Evolutionary conservation across 352 stramenopile genomes (phyloP).

Genomic region (Globisporangium megalacanthum): DNA sequence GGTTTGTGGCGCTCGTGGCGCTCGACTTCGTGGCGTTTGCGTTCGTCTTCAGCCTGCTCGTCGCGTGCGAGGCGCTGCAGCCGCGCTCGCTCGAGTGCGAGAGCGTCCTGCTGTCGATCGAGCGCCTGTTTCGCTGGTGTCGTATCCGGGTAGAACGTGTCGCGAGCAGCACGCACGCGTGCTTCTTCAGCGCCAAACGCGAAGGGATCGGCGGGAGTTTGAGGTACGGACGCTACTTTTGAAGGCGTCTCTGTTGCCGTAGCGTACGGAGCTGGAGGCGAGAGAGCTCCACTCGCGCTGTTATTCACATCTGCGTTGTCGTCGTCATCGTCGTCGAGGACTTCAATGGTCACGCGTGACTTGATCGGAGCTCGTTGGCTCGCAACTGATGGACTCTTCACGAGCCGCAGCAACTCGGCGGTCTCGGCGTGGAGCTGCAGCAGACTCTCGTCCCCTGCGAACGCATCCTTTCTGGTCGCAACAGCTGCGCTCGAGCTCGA

Average conservation of each 20-base stretch:
- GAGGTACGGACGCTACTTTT: not conserved
- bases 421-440: constrained; percentile 63
- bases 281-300: not conserved
- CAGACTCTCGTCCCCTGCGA: constrained; percentile 41
- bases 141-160: constrained; percentile 59
- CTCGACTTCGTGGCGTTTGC: constrained; percentile 15
- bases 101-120: constrained; percentile 29
- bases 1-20: constrained; percentile 15
- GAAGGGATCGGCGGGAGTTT: constrained; percentile 24
- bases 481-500: not conserved
- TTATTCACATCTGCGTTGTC: constrained; percentile 20
- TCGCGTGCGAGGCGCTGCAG: constrained; percentile 23
- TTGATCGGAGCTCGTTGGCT: constrained; percentile 18
- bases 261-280: not conserved
- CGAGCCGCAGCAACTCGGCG: constrained; percentile 39
- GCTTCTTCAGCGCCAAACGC: constrained; percentile 49
- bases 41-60: constrained; percentile 15
- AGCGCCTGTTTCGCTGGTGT: constrained; percentile 47
- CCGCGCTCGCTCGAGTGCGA: constrained; percentile 34
- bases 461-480: constrained; percentile 13
- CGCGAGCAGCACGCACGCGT: constrained; percentile 40
- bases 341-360: constrained; percentile 59
- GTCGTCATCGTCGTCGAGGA: constrained; percentile 46
- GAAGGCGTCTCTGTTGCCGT: not conserved
- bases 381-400: constrained; percentile 38